Conservation (phyloP, 805 yeast genomes). For the Starmerella lactis-condensi region DNA sequence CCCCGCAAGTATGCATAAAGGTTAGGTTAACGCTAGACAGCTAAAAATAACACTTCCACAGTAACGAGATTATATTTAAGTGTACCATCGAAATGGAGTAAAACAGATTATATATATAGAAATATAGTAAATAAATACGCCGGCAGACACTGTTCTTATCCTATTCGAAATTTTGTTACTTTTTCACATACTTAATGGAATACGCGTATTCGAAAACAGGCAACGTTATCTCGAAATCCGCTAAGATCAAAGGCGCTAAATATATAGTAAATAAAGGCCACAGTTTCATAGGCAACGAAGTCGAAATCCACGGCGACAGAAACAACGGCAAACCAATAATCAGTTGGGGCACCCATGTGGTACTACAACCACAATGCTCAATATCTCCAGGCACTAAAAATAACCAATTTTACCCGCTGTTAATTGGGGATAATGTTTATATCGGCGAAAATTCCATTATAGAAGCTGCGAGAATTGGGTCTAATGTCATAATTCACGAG, state of each 20-base stretch:
- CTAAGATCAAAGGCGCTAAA: slow-evolving; percentile 23
- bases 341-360: slow-evolving; percentile 23
- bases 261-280: slow-evolving; percentile 25
- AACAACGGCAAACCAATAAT: slow-evolving; percentile 20
- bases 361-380: slow-evolving; percentile 18
- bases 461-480: slow-evolving; percentile 26
- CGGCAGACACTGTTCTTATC: too few relatives aligned
- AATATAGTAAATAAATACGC: too few relatives aligned
- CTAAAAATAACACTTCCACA: too few relatives aligned
- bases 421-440: slow-evolving; percentile 24
- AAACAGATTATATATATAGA: too few relatives aligned
- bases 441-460: slow-evolving; percentile 21
- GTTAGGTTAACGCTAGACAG: too few relatives aligned
- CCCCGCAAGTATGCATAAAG: too few relatives aligned
- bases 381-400: slow-evolving; percentile 3
- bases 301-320: slow-evolving; percentile 23
- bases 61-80: too few relatives aligned
- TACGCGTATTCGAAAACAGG: slow-evolving; percentile 9
- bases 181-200: slow-evolving; percentile 5
- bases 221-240: slow-evolving; percentile 12
- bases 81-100: too few relatives aligned
- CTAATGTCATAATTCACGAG: slow-evolving; percentile 23
- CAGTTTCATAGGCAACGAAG: slow-evolving; percentile 20
- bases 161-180: too few relatives aligned
- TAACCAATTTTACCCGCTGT: slow-evolving; percentile 20